Conservation (phyloP, 2,329 filamentous ascomycete species). For the Cercospora janseana region DNA sequence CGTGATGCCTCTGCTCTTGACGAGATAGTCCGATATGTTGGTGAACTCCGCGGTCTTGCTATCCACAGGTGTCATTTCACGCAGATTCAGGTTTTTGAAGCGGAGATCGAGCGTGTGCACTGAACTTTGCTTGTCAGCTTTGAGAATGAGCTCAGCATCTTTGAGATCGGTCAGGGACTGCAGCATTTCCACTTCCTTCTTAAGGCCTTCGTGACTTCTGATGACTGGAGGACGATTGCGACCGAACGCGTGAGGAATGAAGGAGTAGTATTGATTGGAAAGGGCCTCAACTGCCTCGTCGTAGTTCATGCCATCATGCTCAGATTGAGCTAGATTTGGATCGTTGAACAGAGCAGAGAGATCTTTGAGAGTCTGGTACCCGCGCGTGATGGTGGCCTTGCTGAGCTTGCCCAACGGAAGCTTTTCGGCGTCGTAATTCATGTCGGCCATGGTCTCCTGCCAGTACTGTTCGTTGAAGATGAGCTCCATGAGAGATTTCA, state of each 20-base stretch:
- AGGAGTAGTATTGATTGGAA: conserved; percentile 75
- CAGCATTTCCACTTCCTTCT: conserved; percentile 74
- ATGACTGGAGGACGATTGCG: conserved; percentile 71
- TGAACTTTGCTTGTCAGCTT: conserved; percentile 51
- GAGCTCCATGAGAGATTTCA: conserved; percentile 70
- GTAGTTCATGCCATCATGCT: conserved; percentile 21
- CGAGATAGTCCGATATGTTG: conserved; percentile 65
- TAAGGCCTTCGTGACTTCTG: conserved; percentile 55
- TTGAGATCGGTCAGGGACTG: conserved; percentile 85
- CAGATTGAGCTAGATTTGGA: conserved; percentile 49
- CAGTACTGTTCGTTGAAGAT: conserved; percentile 82
- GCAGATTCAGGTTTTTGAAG: conserved; percentile 67
- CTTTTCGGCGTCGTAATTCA: conserved; percentile 73
- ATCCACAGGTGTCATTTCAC: conserved; percentile 73
- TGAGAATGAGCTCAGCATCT: conserved; percentile 74
- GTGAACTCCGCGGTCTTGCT: conserved; percentile 60
- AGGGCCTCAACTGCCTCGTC: conserved; percentile 57
- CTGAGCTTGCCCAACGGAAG: conserved; percentile 81
- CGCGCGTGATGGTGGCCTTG: conserved; percentile 70
- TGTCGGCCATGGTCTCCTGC: conserved; percentile 51
- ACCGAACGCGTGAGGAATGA: conserved; percentile 80
- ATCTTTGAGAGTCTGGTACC: conserved; percentile 75
- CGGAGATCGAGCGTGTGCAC: conserved; percentile 69
- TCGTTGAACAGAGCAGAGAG: conserved; percentile 66
- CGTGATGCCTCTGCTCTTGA: conserved; percentile 63